Evolutionary conservation across 495 filamentous ascomycete species (phyloP), one percentile per base, ranked within the genome.

Genomic region (Letharia lupina): DNA sequence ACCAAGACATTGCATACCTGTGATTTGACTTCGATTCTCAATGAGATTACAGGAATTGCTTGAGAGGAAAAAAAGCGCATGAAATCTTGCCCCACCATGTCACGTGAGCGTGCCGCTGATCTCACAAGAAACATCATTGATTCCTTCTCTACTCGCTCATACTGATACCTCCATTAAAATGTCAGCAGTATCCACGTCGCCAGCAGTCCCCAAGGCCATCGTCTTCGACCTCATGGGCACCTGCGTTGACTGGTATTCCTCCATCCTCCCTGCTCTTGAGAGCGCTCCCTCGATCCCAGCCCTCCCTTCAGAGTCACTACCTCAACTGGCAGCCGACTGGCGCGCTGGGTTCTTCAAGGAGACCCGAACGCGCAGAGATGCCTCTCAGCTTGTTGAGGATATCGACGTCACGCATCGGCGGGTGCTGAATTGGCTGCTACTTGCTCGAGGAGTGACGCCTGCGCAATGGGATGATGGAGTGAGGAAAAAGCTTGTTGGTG

Each of bases 201-300:
- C 65, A 37, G 62, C 65, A 5, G 23, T 44, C 11, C 63, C 63
- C 65, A 77, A 77, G 65, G 77, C 78, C n/a, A 66, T 79, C 42
- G 69, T 79, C 64, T 80, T 80, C 69, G 79, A 82, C 68, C 75
- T 80, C 60, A 79, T 78, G 77, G 79, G 79, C 33, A 82, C 78
- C 16, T 78, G 77, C 60, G 73, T 76, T 20, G 74, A 82, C 68
- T 81, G 75, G 79, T 74, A 78, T 45, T 72, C 72, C 37, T 70
- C 70, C 37, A 62, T 68, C 20, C 45, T 65, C 7, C 56, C 56
- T 23, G 74, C 76, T 20, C 62, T 75, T 52, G 37, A 67, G 12
- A 66, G 69, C 16, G 60, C 77, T 16, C 75, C 75, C 4, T 48
- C 68, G 18, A 62, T 70, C 0, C 58, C 57, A 47, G 62, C 66